Evolutionary conservation across 805 yeast genomes (phyloP), one percentile per base, ranked within the genome.

Genomic region (Candida easanensis): DNA sequence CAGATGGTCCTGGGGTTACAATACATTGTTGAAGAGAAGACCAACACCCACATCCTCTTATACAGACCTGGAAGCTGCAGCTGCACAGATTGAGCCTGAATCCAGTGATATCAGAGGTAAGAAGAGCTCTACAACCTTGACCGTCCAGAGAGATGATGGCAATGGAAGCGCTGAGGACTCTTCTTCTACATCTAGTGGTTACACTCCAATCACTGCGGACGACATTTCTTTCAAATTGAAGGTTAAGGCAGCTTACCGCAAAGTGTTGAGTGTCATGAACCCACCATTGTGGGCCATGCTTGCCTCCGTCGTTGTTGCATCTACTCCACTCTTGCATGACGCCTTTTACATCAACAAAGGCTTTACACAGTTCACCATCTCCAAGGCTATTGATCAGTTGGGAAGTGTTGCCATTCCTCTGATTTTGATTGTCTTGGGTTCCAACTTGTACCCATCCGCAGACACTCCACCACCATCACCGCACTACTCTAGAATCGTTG

Each of bases 1-100:
- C 45, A 75, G 93, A 60, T 85, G 95, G 93, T 80, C 88, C 23
- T 85, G 93, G 91, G 95, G 95, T 41, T 85, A 80, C 61, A 85
- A 85, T 58, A 81, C 76, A 26, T 68, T 85, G 46, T 65, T 85
- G 58, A 73, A 78, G 52, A 79, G 73, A 52, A 71, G 78, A 45
- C 64, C 74, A 15, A 22, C 34, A 1, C 45, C 47, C 3, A 19
- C 27, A 4, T 3, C 18, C 26, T 32, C 40, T 15, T 36, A 30
- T 22, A 36, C 37, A 9, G 45, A 41, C 18, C 28, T 41, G 27
- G 45, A 41, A 15, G 14, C 40, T 8, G 37, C 40, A 11, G 18
- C 30, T 10, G 19, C 36, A 22, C 30, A 34, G 28, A 4, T 17
- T 17, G 22, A 31, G 6, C 33, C 27, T 14, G 27, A 14, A 10